Conservation (phyloP, 163 green algal genomes). For the Scenedesmus sp. region DNA sequence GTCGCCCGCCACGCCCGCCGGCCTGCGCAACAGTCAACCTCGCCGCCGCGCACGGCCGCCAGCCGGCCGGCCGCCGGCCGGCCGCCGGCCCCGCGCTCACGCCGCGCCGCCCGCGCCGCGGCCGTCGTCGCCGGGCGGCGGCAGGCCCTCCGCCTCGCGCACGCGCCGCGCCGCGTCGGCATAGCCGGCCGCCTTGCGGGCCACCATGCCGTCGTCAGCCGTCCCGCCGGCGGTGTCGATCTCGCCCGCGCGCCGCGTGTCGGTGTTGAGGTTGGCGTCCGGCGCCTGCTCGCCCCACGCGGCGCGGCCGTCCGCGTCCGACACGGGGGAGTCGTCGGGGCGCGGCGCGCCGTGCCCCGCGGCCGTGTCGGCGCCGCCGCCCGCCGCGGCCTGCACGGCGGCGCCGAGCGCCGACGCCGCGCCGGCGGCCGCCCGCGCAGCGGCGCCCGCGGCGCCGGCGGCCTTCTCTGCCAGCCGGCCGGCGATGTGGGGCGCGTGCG, state of each 20-base stretch:
- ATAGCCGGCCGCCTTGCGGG: too few species aligned
- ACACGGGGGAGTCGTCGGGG: background rate
- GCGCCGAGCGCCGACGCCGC: conserved; percentile 11
- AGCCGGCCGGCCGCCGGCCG: too few species aligned
- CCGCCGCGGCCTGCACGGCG: conserved; percentile 14
- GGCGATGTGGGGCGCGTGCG: background rate
- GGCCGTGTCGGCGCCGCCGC: background rate
- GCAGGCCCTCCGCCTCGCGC: too few species aligned
- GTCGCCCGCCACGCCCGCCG: too few species aligned
- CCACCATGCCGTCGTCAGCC: too few species aligned
- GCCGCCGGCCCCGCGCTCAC: too few species aligned
- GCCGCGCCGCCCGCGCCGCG: too few species aligned
- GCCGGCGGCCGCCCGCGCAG: conserved; percentile 8
- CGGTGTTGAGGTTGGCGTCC: conserved; percentile 11
- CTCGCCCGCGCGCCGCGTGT: background rate
- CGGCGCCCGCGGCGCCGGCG: background rate
- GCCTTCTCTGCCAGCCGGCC: conserved; percentile 26
- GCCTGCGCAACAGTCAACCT: too few species aligned
- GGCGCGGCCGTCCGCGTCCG: background rate
- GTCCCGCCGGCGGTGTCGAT: conserved; percentile 27
- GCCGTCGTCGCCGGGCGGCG: too few species aligned
- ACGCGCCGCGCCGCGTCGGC: too few species aligned
- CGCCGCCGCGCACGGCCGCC: too few species aligned
- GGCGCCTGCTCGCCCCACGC: conserved; percentile 5
- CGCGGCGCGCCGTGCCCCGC: background rate